A percentile compares a stretch with the other conserved stretches of the same genome.
phyloP scores from a whole-genome alignment of 208 protist genomes.

The Trichomonas tenax region DNA sequence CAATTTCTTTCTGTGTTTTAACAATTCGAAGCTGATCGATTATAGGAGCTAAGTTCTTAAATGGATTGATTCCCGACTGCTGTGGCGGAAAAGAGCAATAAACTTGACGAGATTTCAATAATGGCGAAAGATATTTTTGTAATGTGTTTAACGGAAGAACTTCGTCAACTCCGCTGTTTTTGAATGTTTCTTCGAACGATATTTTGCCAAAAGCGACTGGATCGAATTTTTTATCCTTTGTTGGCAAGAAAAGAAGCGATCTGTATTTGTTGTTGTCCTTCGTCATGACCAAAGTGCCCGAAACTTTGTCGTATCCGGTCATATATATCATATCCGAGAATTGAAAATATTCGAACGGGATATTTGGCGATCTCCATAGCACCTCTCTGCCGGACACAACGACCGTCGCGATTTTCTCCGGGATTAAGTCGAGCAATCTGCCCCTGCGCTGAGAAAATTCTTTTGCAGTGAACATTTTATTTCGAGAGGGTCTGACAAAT shows the following conservation, averaged over 20 bases:
- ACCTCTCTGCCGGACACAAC: neutral
- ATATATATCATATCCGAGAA: slow-evolving; percentile 11
- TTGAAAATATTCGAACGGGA: neutral
- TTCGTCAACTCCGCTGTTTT: neutral
- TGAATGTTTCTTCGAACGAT: neutral
- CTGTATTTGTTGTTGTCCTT: too few relatives aligned
- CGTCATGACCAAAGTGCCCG: neutral
- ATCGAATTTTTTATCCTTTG: neutral
- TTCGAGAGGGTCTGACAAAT: too few relatives aligned
- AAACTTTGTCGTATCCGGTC: neutral
- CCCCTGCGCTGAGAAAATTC: neutral
- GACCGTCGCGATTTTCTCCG: neutral
- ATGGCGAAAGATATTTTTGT: neutral
- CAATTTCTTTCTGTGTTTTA: neutral
- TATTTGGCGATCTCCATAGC: neutral
- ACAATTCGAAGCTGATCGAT: neutral
- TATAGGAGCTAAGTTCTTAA: neutral
- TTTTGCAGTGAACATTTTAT: neutral
- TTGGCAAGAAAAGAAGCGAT: neutral
- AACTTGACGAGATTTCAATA: neutral
- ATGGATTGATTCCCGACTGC: neutral
- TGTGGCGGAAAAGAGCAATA: neutral
- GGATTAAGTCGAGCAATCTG: neutral
- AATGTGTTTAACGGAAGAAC: neutral
- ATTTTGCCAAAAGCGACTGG: too few relatives aligned